phyloP scores from a whole-genome alignment of 805 yeast species.

The Alloascoidea africana region DNA sequence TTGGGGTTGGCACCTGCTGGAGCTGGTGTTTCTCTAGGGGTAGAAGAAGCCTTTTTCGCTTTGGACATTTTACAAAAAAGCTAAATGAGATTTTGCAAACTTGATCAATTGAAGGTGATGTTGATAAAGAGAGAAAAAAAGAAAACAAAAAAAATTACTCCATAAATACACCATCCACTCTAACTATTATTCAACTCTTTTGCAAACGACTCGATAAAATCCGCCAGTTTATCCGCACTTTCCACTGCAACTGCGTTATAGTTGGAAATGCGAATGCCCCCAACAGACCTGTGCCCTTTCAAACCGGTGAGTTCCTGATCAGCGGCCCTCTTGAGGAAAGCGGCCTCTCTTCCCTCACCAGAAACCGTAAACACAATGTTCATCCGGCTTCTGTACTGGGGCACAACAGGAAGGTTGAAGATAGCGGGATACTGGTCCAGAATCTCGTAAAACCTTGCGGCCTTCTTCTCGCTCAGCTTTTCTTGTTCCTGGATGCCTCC shows the following conservation, averaged over 20 bases:
- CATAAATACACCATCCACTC: too few relatives aligned
- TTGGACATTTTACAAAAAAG: too few relatives aligned
- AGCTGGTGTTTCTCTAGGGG: too few relatives aligned
- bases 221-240: conserved; percentile 40
- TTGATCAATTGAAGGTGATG: too few relatives aligned
- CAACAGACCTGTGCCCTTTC: conserved; percentile 94
- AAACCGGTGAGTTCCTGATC: conserved; percentile 52
- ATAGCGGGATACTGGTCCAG: conserved; percentile 53
- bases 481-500: conserved; percentile 69
- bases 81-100: too few relatives aligned
- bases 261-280: conserved; percentile 89
- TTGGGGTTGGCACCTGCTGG: too few relatives aligned
- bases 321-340: conserved; percentile 57
- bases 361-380: conserved; percentile 79
- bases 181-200: too few relatives aligned
- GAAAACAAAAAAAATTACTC: too few relatives aligned
- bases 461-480: conserved; percentile 41
- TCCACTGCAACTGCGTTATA: conserved; percentile 71
- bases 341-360: conserved; percentile 43
- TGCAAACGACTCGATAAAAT: conserved; percentile 48
- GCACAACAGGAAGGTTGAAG: conserved; percentile 51
- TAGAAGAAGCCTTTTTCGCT: too few relatives aligned
- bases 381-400: conserved; percentile 66
- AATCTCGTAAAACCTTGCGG: conserved; percentile 43
- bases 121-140: too few relatives aligned